phyloP scores from a whole-genome alignment of 306 rosid genomes.

The Carpinus fangiana region DNA sequence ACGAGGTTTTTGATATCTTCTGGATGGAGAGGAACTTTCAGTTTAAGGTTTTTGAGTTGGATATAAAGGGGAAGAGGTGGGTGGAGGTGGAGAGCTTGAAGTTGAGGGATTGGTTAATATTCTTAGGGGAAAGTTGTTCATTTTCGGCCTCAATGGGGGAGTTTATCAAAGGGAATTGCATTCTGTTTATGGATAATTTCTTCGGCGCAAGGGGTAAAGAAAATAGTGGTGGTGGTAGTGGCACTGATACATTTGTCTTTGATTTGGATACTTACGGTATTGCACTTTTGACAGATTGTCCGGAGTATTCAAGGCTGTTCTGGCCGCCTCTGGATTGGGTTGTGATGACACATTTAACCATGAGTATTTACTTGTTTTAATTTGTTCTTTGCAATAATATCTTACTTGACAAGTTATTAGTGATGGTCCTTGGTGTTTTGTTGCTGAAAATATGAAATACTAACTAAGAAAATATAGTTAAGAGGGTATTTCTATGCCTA shows the following conservation, averaged over 20 bases:
- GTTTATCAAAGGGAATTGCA: conserved; percentile 52
- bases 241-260: conserved; percentile 44
- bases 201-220: conserved; percentile 23
- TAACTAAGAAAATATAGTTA: no score
- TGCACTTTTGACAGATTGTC: conserved; percentile 45
- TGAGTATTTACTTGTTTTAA: conserved; percentile 26
- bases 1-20: conserved; percentile 22
- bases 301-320: conserved; percentile 51
- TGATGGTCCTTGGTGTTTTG: neutral
- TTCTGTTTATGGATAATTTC: conserved; percentile 58
- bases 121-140: conserved; percentile 71
- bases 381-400: neutral
- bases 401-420: no score
- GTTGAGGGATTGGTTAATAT: conserved; percentile 44
- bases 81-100: conserved; percentile 50
- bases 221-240: conserved; percentile 19
- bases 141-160: conserved; percentile 56
- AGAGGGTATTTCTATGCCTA: no score
- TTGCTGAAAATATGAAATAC: no score
- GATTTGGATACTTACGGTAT: conserved; percentile 45
- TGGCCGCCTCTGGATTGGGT: conserved; percentile 82
- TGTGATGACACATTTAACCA: conserved; percentile 20
- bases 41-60: conserved; percentile 52
- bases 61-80: conserved; percentile 54
- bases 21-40: conserved; percentile 49